These are phyloP conservation scores for Nyctanthes arbortristis DNA, from an alignment of 257 asterid species.

Conservation along the genomic window DNA sequence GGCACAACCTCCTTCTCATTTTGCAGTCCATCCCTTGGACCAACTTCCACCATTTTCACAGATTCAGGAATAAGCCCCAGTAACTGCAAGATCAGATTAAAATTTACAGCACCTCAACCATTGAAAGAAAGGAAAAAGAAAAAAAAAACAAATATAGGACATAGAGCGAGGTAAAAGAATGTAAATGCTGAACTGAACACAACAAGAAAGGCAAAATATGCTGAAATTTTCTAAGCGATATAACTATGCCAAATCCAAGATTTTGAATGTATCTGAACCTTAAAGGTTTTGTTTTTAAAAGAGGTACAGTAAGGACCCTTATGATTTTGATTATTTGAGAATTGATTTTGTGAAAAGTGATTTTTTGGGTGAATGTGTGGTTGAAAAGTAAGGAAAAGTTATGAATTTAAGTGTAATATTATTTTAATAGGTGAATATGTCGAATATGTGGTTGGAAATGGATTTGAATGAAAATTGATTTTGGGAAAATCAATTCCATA, in stretches of 20 bases:
- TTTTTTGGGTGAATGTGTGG: too few species aligned
- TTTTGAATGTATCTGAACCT: not conserved
- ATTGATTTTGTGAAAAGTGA: too few species aligned
- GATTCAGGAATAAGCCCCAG: constrained; percentile 58
- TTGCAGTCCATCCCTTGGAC: constrained; percentile 93
- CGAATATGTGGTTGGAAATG: too few species aligned
- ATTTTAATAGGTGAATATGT: too few species aligned
- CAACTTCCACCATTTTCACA: constrained; percentile 92
- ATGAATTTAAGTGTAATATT: too few species aligned
- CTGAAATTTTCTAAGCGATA: not conserved
- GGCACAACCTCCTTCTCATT: constrained; percentile 85
- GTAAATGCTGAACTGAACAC: constrained; percentile 9
- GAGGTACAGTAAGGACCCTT: too few species aligned
- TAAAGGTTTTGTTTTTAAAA: not conserved
- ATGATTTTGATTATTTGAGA: too few species aligned
- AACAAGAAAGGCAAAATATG: not conserved
- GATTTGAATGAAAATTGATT: too few species aligned
- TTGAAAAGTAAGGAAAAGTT: not conserved
- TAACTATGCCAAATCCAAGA: not conserved
- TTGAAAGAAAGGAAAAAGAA: not conserved
- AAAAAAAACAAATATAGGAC: not conserved
- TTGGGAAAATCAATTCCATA: too few species aligned
- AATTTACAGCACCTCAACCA: not conserved
- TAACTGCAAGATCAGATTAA: constrained; percentile 40
- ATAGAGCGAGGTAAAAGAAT: not conserved